Evolutionary conservation across 768 basidiomycete species (phyloP), one percentile per base, ranked within the genome.

Genomic region (Hericium erinaceus): DNA sequence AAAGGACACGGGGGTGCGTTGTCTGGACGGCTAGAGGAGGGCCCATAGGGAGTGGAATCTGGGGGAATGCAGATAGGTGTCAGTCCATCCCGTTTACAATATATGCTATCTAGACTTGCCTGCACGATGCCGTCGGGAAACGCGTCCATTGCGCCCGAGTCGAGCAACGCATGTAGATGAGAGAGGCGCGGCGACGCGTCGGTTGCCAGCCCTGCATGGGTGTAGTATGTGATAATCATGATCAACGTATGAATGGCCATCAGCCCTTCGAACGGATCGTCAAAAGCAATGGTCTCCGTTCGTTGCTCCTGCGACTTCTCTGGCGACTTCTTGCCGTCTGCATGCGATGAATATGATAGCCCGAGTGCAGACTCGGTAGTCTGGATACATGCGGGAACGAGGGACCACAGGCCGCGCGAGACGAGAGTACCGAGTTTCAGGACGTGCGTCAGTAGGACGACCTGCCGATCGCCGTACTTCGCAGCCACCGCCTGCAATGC

Each of bases 1-100:
- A 84, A 0, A 90, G 63, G 2, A 85, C 68, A 4, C 83, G 79
- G 0, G 89, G 87, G 62, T 89, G 87, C 7, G 87, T 89, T 2
- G 77, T 76, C 44, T 80, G 80, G 5, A 89, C 64, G 48, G 72
- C 68, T 0, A 89, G 70, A 2, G 83, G 74, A 13, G 74, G 73
- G 3, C 75, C 69, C 4, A 69, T 56, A 0, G 74, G 60, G 49
- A 75, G 52, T 8, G 28, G 28, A 4, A 33, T 33, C 28, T 33
- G 28, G 4, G 4, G 8, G 1, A 33, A 33, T 33, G 28, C 28
- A 4, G 4, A 1, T 5, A 33, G 2, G 2, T 33, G 28, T 33
- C 28, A 33, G 4, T 33, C 8, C 4, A 33, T 4, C 2, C 28
- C 28, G 2, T 1, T 4, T 33, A 8, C 28, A 4, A 4, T 33